phyloP scores from a whole-genome alignment of 495 filamentous ascomycete species.

The Rostrohypoxylon terebratum region DNA sequence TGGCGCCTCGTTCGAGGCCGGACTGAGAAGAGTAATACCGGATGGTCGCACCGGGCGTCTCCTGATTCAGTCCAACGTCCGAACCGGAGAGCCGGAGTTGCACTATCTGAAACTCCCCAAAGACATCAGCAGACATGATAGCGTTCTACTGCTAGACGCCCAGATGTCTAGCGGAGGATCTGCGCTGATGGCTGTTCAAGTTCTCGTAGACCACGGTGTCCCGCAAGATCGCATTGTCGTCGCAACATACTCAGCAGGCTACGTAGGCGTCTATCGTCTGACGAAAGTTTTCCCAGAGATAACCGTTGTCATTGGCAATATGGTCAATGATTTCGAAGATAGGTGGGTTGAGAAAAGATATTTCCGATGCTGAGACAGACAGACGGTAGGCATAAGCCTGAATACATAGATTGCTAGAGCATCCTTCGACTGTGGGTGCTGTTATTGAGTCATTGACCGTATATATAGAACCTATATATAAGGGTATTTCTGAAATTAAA shows the following conservation, averaged over 20 bases:
- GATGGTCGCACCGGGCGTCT: slow-evolving; percentile 91
- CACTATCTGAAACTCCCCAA: slow-evolving; percentile 84
- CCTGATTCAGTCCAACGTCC: slow-evolving; percentile 87
- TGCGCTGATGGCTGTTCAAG: slow-evolving; percentile 94
- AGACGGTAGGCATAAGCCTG: slow-evolving; percentile 34
- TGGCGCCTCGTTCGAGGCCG: slow-evolving; percentile 87
- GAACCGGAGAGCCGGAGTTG: slow-evolving; percentile 88
- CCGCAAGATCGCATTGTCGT: slow-evolving; percentile 85
- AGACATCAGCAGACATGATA: slow-evolving; percentile 75
- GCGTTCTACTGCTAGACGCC: slow-evolving; percentile 87
- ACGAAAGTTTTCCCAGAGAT: slow-evolving; percentile 88
- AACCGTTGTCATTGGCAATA: slow-evolving; percentile 81
- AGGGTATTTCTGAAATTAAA: background rate
- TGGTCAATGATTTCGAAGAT: slow-evolving; percentile 79
- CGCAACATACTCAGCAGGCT: slow-evolving; percentile 87
- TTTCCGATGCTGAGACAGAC: slow-evolving; percentile 74
- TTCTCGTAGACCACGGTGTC: slow-evolving; percentile 95
- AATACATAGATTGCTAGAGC: slow-evolving; percentile 13
- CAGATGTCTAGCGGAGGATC: slow-evolving; percentile 95
- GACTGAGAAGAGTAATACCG: slow-evolving; percentile 86
- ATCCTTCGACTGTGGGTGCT: background rate
- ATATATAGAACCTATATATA: slow-evolving; percentile 11
- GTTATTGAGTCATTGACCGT: slow-evolving; percentile 6
- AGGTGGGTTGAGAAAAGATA: slow-evolving; percentile 88
- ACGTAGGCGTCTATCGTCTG: slow-evolving; percentile 81